phyloP scores from a whole-genome alignment of 345 rosid genomes.

The Hibiscus tridactylites region DNA sequence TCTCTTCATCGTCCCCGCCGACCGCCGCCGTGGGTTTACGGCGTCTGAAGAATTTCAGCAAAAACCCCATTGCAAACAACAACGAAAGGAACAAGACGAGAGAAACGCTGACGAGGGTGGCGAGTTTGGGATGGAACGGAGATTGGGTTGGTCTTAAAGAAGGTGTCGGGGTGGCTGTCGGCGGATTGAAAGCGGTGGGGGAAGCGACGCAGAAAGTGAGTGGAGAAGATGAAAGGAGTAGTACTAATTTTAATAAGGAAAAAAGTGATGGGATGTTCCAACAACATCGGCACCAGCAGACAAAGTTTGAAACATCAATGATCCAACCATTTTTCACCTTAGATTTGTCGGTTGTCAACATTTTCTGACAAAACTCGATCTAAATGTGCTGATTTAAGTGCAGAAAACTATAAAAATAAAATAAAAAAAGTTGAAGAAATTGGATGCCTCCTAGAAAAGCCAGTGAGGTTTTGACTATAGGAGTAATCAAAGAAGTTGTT shows the following conservation, averaged over 20 bases:
- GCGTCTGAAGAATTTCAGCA: slow-evolving; percentile 24
- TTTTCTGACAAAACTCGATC: not conserved
- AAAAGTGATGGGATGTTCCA: slow-evolving; percentile 16
- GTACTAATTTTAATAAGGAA: not conserved
- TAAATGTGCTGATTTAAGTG: too few species aligned
- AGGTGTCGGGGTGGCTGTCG: not conserved
- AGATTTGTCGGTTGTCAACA: not conserved
- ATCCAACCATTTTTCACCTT: not conserved
- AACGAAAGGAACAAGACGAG: not conserved
- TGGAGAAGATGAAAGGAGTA: not conserved
- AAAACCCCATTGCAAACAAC: slow-evolving; percentile 32
- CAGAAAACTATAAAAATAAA: too few species aligned
- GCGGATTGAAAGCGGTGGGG: slow-evolving; percentile 5
- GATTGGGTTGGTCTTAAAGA: slow-evolving; percentile 13
- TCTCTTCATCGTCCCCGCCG: not conserved
- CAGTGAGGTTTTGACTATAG: too few species aligned
- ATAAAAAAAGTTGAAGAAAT: too few species aligned
- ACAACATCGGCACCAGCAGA: slow-evolving; percentile 15
- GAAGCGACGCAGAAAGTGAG: slow-evolving; percentile 27
- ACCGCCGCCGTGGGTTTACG: not conserved
- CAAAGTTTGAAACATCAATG: not conserved
- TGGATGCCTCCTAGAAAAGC: too few species aligned
- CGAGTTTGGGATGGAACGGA: not conserved
- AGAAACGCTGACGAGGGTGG: slow-evolving; percentile 4
- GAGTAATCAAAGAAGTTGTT: too few species aligned